Conservation (phyloP, 2,329 filamentous ascomycete species). For the Elsinoe australis region DNA sequence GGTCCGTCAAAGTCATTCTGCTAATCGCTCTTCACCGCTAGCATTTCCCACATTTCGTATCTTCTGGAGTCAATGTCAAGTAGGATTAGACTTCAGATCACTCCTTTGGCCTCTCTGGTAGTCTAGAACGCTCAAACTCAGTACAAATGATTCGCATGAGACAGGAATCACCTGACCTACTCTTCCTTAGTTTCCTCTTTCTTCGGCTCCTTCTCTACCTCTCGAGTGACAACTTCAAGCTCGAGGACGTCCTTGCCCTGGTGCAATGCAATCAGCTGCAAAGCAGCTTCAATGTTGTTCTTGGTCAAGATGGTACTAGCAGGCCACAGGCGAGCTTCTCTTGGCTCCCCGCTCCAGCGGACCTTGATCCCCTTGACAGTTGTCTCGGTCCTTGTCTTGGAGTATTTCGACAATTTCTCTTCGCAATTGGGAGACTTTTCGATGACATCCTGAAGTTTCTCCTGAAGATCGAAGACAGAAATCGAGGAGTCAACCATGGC, state of each 20-base stretch:
- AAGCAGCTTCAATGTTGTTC: constrained; percentile 29
- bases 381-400: constrained; percentile 26
- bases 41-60: too few relatives aligned
- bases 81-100: too few relatives aligned
- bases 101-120: constrained; percentile 6
- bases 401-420: constrained; percentile 28
- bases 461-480: constrained; percentile 23
- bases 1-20: too few relatives aligned
- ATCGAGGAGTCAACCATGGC: constrained; percentile 25
- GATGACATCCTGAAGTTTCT: constrained; percentile 22
- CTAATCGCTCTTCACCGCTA: too few relatives aligned
- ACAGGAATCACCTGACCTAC: constrained; percentile 6
- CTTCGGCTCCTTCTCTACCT: neutral
- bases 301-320: constrained; percentile 30
- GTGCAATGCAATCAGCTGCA: constrained; percentile 28
- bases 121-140: neutral
- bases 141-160: neutral
- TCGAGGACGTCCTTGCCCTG: constrained; percentile 32
- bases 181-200: constrained; percentile 5
- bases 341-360: constrained; percentile 28
- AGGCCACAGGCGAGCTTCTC: constrained; percentile 30
- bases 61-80: too few relatives aligned
- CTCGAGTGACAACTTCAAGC: constrained; percentile 24
- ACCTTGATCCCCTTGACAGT: constrained; percentile 30
- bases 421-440: constrained; percentile 14